Conservation (phyloP, 179 eudicot genomes). For the Heliamphora pulchella region DNA sequence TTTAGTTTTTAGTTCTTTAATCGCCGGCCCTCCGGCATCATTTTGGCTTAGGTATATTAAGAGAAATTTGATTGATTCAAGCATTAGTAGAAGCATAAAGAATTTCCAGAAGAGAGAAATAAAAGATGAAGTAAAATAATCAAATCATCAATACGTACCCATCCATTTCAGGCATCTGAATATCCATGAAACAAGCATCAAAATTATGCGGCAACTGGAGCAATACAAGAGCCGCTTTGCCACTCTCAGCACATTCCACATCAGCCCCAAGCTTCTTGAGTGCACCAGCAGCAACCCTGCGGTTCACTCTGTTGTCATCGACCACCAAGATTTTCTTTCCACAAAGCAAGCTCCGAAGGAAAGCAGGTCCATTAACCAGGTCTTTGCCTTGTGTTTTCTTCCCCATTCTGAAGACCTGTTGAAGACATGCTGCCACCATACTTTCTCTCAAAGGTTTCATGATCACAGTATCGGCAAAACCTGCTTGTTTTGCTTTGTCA, state of each 20-base stretch:
- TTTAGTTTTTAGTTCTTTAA: too few relatives aligned
- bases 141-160: slow-evolving; percentile 32
- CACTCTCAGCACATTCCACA: slow-evolving; percentile 59
- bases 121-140: too few relatives aligned
- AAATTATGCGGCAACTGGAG: slow-evolving; percentile 50
- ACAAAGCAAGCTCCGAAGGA: slow-evolving; percentile 37
- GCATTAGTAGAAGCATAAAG: too few relatives aligned
- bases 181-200: slow-evolving; percentile 75
- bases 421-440: slow-evolving; percentile 65
- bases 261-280: slow-evolving; percentile 63
- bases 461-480: slow-evolving; percentile 62
- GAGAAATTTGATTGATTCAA: too few relatives aligned
- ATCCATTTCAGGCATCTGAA: slow-evolving; percentile 83
- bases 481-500: slow-evolving; percentile 48
- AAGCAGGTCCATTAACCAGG: slow-evolving; percentile 24
- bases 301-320: slow-evolving; percentile 61
- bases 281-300: slow-evolving; percentile 69
- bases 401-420: slow-evolving; percentile 50
- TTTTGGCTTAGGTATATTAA: too few relatives aligned
- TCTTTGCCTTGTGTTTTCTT: slow-evolving; percentile 31
- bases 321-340: slow-evolving; percentile 63
- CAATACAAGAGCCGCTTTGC: slow-evolving; percentile 47
- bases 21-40: too few relatives aligned
- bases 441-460: slow-evolving; percentile 68
- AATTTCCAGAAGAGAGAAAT: too few relatives aligned